Evolutionary conservation across 768 basidiomycete species (phyloP).

Genomic region (Russula olivacea): DNA sequence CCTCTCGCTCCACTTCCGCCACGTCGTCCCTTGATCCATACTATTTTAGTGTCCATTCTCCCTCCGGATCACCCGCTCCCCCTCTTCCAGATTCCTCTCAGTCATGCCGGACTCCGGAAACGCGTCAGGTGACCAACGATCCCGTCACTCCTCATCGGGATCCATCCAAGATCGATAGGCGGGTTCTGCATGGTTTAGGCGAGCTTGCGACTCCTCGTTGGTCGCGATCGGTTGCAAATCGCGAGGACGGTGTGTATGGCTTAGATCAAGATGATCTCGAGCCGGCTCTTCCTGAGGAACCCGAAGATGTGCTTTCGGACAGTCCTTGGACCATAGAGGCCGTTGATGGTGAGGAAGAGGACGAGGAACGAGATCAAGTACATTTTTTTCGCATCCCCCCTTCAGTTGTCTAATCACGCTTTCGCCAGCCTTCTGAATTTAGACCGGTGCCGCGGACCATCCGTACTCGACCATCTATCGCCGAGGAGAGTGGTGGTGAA

Average conservation of each 20-base stretch:
- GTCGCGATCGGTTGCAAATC: conserved; percentile 48
- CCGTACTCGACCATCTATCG: conserved; percentile 56
- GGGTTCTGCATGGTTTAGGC: conserved; percentile 87
- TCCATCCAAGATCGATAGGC: conserved; percentile 76
- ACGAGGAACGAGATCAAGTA: conserved; percentile 66
- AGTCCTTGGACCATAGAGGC: conserved; percentile 90
- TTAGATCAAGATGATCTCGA: conserved; percentile 33
- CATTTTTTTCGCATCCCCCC: conserved; percentile 20
- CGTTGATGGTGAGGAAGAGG: conserved; percentile 68
- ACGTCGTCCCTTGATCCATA: conserved; percentile 85
- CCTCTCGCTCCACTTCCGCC: conserved; percentile 65
- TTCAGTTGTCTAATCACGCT: conserved; percentile 6
- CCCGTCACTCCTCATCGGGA: conserved; percentile 71
- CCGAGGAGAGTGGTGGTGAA: conserved; percentile 85
- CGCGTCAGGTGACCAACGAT: conserved; percentile 38
- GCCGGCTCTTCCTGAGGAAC: conserved; percentile 28
- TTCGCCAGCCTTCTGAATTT: conserved; percentile 39
- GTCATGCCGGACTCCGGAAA: conserved; percentile 58
- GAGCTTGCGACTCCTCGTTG: conserved; percentile 96
- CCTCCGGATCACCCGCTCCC: conserved; percentile 59
- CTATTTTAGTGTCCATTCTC: conserved; percentile 71
- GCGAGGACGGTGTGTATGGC: conserved; percentile 31
- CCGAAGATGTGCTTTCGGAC: conserved; percentile 54
- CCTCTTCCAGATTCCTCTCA: conserved; percentile 35
- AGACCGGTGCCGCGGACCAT: conserved; percentile 45